phyloP scores from a whole-genome alignment of 495 filamentous ascomycete species.

The Lasiosphaeria hispida region DNA sequence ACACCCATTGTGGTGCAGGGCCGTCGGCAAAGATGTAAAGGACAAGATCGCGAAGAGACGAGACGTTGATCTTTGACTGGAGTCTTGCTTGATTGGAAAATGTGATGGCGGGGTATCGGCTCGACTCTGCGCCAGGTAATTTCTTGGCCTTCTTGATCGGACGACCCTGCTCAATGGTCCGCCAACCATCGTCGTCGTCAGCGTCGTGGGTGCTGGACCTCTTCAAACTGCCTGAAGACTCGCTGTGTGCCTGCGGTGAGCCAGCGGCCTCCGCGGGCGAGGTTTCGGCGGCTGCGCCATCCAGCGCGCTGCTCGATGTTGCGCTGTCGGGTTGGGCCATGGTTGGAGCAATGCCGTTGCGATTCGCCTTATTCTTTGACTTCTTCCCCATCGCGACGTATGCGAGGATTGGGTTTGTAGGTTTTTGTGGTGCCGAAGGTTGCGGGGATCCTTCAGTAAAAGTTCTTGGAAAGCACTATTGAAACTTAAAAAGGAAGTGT shows the following conservation, averaged over 20 bases:
- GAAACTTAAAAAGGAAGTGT: background rate
- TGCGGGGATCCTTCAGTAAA: no score
- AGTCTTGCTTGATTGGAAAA: slow-evolving; percentile 66
- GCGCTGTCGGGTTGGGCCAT: background rate
- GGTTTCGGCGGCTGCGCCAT: background rate
- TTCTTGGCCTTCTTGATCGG: slow-evolving; percentile 59
- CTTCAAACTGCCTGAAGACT: slow-evolving; percentile 35
- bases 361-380: slow-evolving; percentile 22
- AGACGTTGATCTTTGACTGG: slow-evolving; percentile 71
- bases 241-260: slow-evolving; percentile 17
- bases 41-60: slow-evolving; percentile 74
- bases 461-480: background rate
- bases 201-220: slow-evolving; percentile 41
- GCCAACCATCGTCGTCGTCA: slow-evolving; percentile 46
- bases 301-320: background rate
- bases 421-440: no score
- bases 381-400: slow-evolving; percentile 27
- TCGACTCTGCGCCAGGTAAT: slow-evolving; percentile 45
- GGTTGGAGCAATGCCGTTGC: background rate
- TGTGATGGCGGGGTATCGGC: slow-evolving; percentile 70
- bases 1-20: slow-evolving; percentile 78
- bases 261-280: slow-evolving; percentile 7
- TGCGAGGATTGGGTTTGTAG: background rate
- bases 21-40: slow-evolving; percentile 92
- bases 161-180: slow-evolving; percentile 47